These are phyloP conservation scores for Capsicum chinense DNA, from an alignment of 257 asterid genomes.

Conservation along the genomic window DNA sequence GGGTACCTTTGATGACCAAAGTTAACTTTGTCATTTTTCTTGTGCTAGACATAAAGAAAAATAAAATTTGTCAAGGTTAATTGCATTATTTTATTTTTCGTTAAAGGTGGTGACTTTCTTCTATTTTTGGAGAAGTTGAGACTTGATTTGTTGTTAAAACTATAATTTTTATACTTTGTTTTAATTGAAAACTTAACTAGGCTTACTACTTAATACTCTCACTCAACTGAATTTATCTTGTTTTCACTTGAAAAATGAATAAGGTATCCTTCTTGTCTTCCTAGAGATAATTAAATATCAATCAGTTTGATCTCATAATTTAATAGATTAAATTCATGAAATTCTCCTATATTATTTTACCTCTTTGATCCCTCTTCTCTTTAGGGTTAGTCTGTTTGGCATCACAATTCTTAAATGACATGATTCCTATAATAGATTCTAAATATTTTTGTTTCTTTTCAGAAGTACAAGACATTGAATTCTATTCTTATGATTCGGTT, in stretches of 20 bases:
- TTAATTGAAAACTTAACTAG: too few species aligned
- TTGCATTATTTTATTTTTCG: neutral
- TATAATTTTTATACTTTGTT: neutral
- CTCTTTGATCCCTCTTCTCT: neutral
- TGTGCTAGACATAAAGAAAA: neutral
- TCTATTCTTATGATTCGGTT: neutral
- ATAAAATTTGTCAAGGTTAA: neutral
- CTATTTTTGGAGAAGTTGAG: neutral
- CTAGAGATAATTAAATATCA: too few species aligned
- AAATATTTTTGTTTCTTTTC: neutral
- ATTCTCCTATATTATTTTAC: neutral
- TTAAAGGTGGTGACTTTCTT: neutral
- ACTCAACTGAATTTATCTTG: too few species aligned
- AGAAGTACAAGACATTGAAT: too few species aligned
- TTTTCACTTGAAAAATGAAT: too few species aligned
- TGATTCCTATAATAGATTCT: neutral
- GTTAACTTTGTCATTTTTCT: slow-evolving; percentile 43
- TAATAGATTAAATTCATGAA: neutral
- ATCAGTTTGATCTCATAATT: neutral
- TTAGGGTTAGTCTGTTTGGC: neutral
- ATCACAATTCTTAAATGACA: neutral
- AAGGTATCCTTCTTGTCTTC: too few species aligned
- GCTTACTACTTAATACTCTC: too few species aligned
- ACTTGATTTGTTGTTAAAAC: neutral
- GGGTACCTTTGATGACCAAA: slow-evolving; percentile 57